Conservation (phyloP, 1,139 yeast genomes). For the Yamadazyma membranifaciens region DNA sequence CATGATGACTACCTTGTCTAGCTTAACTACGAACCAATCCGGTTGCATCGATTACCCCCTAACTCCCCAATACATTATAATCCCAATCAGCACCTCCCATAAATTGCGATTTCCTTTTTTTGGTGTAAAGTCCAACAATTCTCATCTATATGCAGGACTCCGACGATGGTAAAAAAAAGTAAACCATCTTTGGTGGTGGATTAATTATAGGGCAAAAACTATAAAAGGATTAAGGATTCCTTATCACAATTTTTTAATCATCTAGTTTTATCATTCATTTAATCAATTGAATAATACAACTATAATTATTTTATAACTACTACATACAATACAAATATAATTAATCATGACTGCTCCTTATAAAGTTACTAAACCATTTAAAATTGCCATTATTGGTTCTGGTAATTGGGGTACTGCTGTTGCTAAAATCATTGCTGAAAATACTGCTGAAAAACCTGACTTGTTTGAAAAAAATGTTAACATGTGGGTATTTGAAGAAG, state of each 20-base stretch:
- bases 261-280: too few relatives aligned
- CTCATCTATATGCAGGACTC: background rate
- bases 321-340: background rate
- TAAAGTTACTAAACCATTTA: slow-evolving; percentile 42
- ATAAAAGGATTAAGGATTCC: background rate
- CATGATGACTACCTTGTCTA: too few relatives aligned
- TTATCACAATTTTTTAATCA: too few relatives aligned
- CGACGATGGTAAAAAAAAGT: background rate
- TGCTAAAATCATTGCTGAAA: slow-evolving; percentile 90
- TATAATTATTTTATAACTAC: too few relatives aligned
- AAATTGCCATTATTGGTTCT: slow-evolving; percentile 66
- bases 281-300: too few relatives aligned
- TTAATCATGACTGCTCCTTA: slow-evolving; percentile 36
- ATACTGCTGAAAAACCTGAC: slow-evolving; percentile 64
- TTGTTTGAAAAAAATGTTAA: slow-evolving; percentile 67
- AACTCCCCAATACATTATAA: too few relatives aligned
- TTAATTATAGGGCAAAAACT: background rate
- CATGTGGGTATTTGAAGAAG: slow-evolving; percentile 96
- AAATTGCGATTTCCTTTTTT: too few relatives aligned
- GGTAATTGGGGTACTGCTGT: slow-evolving; percentile 96
- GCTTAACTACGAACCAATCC: too few relatives aligned
- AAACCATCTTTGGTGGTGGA: too few relatives aligned
- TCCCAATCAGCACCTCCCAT: too few relatives aligned
- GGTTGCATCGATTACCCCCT: too few relatives aligned
- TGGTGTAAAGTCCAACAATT: too few relatives aligned